Conservation (phyloP, 495 filamentous ascomycete genomes). For the Hypoxylon fuscum region DNA sequence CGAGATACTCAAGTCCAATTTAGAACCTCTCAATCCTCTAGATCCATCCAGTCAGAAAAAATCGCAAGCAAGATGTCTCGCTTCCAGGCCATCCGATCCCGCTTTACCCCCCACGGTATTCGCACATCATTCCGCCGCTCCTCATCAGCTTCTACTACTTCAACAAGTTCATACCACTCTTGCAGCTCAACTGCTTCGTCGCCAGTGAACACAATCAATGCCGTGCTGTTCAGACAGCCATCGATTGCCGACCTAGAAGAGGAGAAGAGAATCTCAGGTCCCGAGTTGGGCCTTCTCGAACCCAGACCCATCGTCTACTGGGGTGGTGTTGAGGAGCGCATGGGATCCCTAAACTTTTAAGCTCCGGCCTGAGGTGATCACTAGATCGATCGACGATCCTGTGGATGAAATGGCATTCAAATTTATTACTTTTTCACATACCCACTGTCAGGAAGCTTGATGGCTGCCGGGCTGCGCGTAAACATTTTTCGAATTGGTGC, state of each 20-base stretch:
- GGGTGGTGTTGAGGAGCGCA: constrained; percentile 63
- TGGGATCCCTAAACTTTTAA: constrained; percentile 48
- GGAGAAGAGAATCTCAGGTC: constrained; percentile 56
- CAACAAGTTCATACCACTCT: constrained; percentile 52
- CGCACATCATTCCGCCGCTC: constrained; percentile 61
- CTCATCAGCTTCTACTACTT: constrained; percentile 51
- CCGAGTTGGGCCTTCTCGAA: constrained; percentile 61
- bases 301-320: constrained; percentile 63
- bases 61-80: constrained; percentile 51
- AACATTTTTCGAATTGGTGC: constrained; percentile 14
- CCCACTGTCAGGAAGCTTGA: constrained; percentile 14
- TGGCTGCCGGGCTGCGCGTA: constrained; percentile 20
- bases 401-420: background rate
- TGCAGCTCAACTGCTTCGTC: constrained; percentile 52
- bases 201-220: constrained; percentile 59
- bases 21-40: background rate
- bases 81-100: constrained; percentile 60
- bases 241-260: constrained; percentile 56
- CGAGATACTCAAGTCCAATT: constrained; percentile 6
- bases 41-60: background rate
- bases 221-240: constrained; percentile 59
- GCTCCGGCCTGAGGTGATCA: background rate
- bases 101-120: constrained; percentile 55
- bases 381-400: constrained; percentile 3
- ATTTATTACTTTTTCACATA: constrained; percentile 3